phyloP scores from a whole-genome alignment of 2,329 filamentous ascomycete species.

The Ophiocordyceps camponoti-floridani region DNA sequence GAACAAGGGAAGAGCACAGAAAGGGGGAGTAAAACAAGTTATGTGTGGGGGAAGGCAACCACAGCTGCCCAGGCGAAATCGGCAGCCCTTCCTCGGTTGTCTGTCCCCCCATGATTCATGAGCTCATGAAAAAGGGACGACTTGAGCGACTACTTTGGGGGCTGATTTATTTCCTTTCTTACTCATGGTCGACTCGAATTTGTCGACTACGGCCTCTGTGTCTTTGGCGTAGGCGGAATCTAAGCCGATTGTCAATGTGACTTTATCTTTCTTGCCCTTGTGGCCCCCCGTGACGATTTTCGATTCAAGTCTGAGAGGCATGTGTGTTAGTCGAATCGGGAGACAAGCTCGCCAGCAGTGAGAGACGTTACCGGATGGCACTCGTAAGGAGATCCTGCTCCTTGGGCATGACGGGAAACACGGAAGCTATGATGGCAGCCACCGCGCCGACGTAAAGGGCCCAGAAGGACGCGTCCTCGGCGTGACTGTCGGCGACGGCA shows the following conservation, averaged over 20 bases:
- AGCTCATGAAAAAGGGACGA: slow-evolving; percentile 9
- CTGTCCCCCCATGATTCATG: neutral
- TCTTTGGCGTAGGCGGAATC: slow-evolving; percentile 10
- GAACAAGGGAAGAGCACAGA: neutral
- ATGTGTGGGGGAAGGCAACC: no score
- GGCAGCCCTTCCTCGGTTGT: neutral
- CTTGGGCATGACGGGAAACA: slow-evolving; percentile 23
- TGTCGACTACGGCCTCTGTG: slow-evolving; percentile 14
- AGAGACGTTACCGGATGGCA: slow-evolving; percentile 19
- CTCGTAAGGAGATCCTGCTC: slow-evolving; percentile 14
- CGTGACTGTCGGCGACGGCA: slow-evolving; percentile 18
- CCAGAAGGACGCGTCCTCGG: slow-evolving; percentile 28
- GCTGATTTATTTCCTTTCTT: slow-evolving; percentile 11
- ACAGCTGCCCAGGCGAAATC: neutral
- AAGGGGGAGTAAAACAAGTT: neutral
- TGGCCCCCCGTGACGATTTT: neutral
- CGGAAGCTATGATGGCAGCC: slow-evolving; percentile 21
- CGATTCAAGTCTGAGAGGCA: slow-evolving; percentile 2
- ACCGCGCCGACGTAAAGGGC: slow-evolving; percentile 33
- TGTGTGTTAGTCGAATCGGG: neutral
- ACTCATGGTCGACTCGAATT: slow-evolving; percentile 16
- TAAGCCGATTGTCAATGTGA: slow-evolving; percentile 18
- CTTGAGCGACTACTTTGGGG: slow-evolving; percentile 15
- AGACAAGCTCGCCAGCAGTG: neutral
- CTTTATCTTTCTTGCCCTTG: slow-evolving; percentile 17